These are phyloP conservation scores for Panicum miliaceum DNA, from an alignment of 176 grass and related monocot species.

Conservation along the genomic window DNA sequence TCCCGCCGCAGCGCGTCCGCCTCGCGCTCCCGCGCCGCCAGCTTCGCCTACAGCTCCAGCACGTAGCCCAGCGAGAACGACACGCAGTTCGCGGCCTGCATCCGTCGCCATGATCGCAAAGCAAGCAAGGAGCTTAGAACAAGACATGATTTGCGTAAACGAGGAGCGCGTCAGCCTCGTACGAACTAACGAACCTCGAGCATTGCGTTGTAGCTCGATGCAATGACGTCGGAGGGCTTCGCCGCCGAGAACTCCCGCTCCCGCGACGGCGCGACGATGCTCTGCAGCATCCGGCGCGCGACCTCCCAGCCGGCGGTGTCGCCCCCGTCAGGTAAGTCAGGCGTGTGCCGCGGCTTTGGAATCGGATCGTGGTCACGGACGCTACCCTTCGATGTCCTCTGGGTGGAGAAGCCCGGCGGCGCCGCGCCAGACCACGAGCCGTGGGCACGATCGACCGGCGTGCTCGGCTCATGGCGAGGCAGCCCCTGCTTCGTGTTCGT, in stretches of 20 bases:
- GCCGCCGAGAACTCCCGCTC: slow-evolving; percentile 17
- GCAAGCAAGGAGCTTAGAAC: neutral
- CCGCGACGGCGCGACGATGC: slow-evolving; percentile 26
- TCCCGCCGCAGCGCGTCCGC: neutral
- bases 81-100: slow-evolving; percentile 32
- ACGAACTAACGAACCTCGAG: slow-evolving; percentile 42
- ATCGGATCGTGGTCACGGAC: neutral
- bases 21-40: neutral
- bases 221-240: slow-evolving; percentile 13
- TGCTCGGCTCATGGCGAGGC: neutral
- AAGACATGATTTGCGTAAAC: neutral
- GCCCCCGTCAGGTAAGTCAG: neutral
- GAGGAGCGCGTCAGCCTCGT: neutral
- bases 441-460: neutral
- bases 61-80: slow-evolving; percentile 33
- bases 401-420: neutral
- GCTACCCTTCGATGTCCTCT: neutral
- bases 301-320: slow-evolving; percentile 1
- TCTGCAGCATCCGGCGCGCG: slow-evolving; percentile 4
- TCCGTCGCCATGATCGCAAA: neutral
- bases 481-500: neutral
- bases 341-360: neutral
- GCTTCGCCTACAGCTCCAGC: slow-evolving; percentile 27
- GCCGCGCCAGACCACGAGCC: neutral
- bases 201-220: neutral